A percentile compares a stretch with the other conserved stretches of the same genome.
Evolutionary conservation across 306 rosid species (phyloP).

Genomic region (Cucumis hystrix): DNA sequence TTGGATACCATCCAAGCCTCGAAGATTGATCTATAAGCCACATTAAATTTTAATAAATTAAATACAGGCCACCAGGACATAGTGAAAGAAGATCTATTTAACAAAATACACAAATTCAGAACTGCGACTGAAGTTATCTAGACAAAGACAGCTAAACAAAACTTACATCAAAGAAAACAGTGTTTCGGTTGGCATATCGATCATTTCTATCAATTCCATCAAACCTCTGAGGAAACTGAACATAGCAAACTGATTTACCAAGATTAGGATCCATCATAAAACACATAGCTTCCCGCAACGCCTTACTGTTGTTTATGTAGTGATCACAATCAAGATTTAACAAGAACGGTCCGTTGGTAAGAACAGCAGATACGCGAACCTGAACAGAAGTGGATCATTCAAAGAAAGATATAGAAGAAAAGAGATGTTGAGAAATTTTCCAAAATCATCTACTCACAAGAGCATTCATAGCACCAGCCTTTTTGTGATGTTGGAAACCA

Average conservation of each 20-base stretch:
- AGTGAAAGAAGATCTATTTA: not conserved
- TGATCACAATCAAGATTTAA: constrained; percentile 99
- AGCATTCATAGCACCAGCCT: constrained; percentile 99
- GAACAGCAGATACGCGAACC: constrained; percentile 98
- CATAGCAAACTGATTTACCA: constrained; percentile 85
- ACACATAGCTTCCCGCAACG: constrained; percentile 97
- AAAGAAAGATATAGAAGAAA: not conserved
- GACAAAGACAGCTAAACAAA: not conserved
- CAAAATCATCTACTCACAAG: constrained; percentile 52
- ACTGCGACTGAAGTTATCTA: not conserved
- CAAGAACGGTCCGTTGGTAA: constrained; percentile 92
- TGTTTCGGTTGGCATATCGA: constrained; percentile 93
- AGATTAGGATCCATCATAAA: constrained; percentile 98
- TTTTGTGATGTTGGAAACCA: constrained; percentile 98
- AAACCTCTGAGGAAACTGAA: constrained; percentile 97
- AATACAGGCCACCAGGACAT: not conserved
- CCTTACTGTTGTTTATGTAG: constrained; percentile 95
- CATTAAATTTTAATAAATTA: not conserved
- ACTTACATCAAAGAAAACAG: constrained; percentile 96
- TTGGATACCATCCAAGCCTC: constrained; percentile 97
- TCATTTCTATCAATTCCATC: constrained; percentile 93
- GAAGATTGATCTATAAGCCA: constrained; percentile 63
- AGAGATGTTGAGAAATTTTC: not conserved
- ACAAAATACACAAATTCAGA: not conserved
- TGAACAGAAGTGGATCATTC: constrained; percentile 18